phyloP scores from a whole-genome alignment of 208 protist species.

The Leishmania tropica region DNA sequence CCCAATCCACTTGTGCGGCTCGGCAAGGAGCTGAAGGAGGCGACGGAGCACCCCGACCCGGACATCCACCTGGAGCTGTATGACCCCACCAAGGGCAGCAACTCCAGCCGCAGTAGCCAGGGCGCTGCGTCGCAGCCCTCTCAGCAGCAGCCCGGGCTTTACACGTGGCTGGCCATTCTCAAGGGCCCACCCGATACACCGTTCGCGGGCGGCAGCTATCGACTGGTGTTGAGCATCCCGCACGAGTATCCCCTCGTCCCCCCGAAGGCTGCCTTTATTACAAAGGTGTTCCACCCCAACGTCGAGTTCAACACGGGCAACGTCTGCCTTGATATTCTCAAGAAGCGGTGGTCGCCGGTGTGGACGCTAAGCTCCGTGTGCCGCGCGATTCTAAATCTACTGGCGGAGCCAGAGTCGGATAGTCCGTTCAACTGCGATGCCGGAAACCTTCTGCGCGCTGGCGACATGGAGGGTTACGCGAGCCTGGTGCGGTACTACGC shows the following conservation, averaged over 20 bases:
- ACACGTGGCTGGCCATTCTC: conserved; percentile 70
- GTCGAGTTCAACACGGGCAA: conserved; percentile 85
- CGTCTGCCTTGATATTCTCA: conserved; percentile 94
- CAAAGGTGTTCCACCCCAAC: conserved; percentile 93
- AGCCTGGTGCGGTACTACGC: conserved; percentile 76
- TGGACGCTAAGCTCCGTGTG: conserved; percentile 91
- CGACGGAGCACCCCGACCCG: conserved; percentile 39
- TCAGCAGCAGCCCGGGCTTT: conserved; percentile 31
- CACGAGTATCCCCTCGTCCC: conserved; percentile 89
- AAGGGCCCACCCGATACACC: conserved; percentile 78
- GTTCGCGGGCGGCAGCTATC: conserved; percentile 76
- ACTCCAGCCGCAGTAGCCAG: not conserved
- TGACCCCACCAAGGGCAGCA: conserved; percentile 11
- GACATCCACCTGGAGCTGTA: conserved; percentile 57
- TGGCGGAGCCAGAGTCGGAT: conserved; percentile 77
- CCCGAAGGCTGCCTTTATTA: conserved; percentile 75
- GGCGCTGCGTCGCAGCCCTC: not conserved
- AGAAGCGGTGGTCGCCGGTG: conserved; percentile 86
- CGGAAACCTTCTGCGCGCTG: conserved; percentile 83
- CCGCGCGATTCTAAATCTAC: conserved; percentile 72
- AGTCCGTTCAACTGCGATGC: conserved; percentile 94
- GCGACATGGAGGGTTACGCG: conserved; percentile 66
- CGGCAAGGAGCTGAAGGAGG: conserved; percentile 64
- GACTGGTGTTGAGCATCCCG: conserved; percentile 67
- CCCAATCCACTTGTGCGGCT: conserved; percentile 51